A percentile compares a stretch with the other conserved stretches of the same genome.
phyloP scores from a whole-genome alignment of 176 grass and related monocot species.

The Eragrostis curvula region DNA sequence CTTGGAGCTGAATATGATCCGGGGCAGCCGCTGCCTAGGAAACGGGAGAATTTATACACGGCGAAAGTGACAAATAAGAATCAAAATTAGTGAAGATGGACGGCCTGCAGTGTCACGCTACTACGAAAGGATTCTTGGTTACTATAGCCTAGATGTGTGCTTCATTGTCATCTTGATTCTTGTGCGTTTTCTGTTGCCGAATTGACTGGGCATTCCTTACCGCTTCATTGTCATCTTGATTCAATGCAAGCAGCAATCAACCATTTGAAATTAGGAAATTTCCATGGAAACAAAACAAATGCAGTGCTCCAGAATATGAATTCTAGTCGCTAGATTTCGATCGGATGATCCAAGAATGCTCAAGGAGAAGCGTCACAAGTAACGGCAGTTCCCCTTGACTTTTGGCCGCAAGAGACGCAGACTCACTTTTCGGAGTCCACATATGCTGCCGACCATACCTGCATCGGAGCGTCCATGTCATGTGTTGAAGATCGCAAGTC shows the following conservation, averaged over 20 bases:
- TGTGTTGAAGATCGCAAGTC: too few relatives aligned
- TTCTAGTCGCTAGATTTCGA: neutral
- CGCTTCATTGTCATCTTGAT: too few relatives aligned
- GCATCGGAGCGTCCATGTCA: neutral
- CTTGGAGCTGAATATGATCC: neutral
- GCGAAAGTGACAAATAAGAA: neutral
- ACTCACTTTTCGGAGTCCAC: neutral
- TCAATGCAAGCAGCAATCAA: too few relatives aligned
- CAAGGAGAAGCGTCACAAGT: neutral
- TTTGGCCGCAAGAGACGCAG: neutral
- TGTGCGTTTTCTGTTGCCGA: neutral
- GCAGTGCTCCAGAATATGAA: too few relatives aligned
- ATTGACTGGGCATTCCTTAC: neutral
- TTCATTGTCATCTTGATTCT: too few relatives aligned
- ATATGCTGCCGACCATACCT: neutral
- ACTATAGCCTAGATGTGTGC: too few relatives aligned
- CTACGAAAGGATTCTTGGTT: neutral
- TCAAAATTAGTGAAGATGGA: neutral
- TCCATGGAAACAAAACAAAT: too few relatives aligned
- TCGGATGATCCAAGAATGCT: neutral
- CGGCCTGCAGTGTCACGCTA: slow-evolving; percentile 8
- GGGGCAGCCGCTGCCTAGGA: neutral
- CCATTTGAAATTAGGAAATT: too few relatives aligned
- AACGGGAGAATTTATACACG: neutral
- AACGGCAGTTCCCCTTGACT: too few relatives aligned